A percentile compares a stretch with the other conserved stretches of the same genome.
phyloP scores from a whole-genome alignment of 192 early-diverging fungal species.

The Linnemannia elongata region DNA sequence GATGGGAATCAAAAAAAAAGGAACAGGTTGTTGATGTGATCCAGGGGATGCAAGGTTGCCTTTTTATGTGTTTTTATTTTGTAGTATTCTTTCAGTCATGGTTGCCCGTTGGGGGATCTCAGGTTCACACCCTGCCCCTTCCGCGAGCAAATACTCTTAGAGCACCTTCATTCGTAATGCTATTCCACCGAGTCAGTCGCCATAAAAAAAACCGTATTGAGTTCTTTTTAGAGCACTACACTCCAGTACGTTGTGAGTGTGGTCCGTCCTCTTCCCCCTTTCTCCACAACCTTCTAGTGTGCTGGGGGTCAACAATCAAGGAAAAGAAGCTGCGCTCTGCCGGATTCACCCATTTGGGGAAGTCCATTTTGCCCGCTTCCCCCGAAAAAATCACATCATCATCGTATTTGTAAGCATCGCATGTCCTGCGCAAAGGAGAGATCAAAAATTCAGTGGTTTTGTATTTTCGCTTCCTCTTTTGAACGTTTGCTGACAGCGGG shows the following conservation, averaged over 20 bases:
- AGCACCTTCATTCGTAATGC: neutral
- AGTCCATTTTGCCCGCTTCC: neutral
- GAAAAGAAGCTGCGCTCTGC: neutral
- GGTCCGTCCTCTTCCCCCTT: neutral
- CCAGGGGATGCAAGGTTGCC: too few relatives aligned
- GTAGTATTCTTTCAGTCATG: too few relatives aligned
- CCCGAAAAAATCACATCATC: neutral
- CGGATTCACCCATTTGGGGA: slow-evolving; percentile 3
- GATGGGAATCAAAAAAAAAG: neutral
- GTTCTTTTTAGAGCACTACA: too few relatives aligned
- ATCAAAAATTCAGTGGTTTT: too few relatives aligned
- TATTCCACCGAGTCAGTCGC: too few relatives aligned
- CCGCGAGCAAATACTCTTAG: neutral
- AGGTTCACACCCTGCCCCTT: neutral
- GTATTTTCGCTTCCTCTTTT: too few relatives aligned
- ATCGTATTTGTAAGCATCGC: neutral
- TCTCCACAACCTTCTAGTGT: neutral
- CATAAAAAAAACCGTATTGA: too few relatives aligned
- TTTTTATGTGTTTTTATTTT: too few relatives aligned
- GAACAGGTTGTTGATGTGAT: neutral
- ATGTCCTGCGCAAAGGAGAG: neutral
- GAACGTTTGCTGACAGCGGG: too few relatives aligned
- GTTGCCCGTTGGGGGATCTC: too few relatives aligned
- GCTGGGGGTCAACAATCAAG: too few relatives aligned
- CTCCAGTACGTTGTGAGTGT: neutral